phyloP scores from a whole-genome alignment of 2,329 filamentous ascomycete genomes.

The Lanzia echinophila region DNA sequence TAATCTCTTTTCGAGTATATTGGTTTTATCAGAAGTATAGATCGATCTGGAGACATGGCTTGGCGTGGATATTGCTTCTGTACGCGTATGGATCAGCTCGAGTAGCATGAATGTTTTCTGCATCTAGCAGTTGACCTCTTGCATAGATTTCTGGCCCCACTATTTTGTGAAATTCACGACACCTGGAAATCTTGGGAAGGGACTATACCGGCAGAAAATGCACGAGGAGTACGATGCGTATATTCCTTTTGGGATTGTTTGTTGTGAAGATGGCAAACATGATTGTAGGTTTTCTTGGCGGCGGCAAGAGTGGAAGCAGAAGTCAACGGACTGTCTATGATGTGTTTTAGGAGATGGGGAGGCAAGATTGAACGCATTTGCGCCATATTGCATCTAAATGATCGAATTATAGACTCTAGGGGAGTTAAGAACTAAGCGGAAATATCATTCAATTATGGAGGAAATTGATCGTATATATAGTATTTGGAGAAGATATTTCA shows the following conservation, averaged over 20 bases:
- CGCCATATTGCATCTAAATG: background rate
- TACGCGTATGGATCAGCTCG: background rate
- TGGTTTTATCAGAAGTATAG: constrained; percentile 11
- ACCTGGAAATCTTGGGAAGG: background rate
- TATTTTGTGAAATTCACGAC: background rate
- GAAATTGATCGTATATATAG: too few relatives aligned
- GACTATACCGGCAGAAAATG: background rate
- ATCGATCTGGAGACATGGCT: background rate
- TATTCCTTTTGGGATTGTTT: background rate
- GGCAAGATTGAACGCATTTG: background rate
- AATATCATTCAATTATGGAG: too few relatives aligned
- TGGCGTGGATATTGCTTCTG: background rate
- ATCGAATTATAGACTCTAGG: too few relatives aligned
- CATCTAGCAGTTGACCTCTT: background rate
- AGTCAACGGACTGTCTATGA: background rate
- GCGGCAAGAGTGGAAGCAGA: background rate
- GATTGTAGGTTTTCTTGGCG: background rate
- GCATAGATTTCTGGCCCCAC: background rate
- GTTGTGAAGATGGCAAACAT: background rate
- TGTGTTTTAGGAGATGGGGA: constrained; percentile 2
- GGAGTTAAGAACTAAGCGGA: too few relatives aligned
- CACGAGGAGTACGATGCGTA: background rate
- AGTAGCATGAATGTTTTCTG: background rate
- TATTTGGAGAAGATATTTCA: too few relatives aligned
- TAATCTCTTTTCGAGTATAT: constrained; percentile 12